These are phyloP conservation scores for Sphaerulina populicola DNA, from an alignment of 2,329 filamentous ascomycete species.

Conservation along the genomic window DNA sequence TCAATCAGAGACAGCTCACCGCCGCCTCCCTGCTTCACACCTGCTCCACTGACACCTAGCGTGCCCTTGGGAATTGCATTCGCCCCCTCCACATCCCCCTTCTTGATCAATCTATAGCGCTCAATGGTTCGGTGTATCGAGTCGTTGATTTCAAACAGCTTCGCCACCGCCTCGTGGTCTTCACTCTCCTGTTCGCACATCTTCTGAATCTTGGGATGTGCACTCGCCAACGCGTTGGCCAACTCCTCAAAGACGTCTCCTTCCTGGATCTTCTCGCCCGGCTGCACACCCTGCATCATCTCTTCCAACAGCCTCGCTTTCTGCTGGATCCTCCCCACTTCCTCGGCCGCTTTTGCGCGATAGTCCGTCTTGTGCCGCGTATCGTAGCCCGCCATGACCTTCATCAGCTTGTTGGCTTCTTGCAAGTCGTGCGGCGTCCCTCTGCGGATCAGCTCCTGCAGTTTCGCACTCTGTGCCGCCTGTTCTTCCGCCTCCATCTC, in stretches of 20 bases:
- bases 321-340: constrained; percentile 88
- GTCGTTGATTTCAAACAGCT: constrained; percentile 94
- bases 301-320: constrained; percentile 90
- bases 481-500: constrained; percentile 98
- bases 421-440: constrained; percentile 88
- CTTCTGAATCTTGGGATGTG: constrained; percentile 96
- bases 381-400: constrained; percentile 97
- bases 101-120: constrained; percentile 90
- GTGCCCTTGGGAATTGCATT: constrained; percentile 76
- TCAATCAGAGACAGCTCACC: constrained; percentile 91
- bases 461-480: constrained; percentile 92
- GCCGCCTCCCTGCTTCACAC: constrained; percentile 56
- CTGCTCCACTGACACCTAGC: constrained; percentile 56
- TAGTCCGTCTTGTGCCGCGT: constrained; percentile 95
- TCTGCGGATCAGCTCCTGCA: constrained; percentile 89
- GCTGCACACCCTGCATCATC: constrained; percentile 73
- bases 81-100: constrained; percentile 79
- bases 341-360: constrained; percentile 91
- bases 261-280: constrained; percentile 68
- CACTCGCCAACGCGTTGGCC: constrained; percentile 77
- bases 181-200: constrained; percentile 99
- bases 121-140: constrained; percentile 96
- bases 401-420: constrained; percentile 96
- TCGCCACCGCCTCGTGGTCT: constrained; percentile 89
- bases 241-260: constrained; percentile 72